Percentiles rank a stretch among this genome's conserved stretches.
phyloP scores from a whole-genome alignment of 805 yeast species.

The Torulaspora microellipsoides region DNA sequence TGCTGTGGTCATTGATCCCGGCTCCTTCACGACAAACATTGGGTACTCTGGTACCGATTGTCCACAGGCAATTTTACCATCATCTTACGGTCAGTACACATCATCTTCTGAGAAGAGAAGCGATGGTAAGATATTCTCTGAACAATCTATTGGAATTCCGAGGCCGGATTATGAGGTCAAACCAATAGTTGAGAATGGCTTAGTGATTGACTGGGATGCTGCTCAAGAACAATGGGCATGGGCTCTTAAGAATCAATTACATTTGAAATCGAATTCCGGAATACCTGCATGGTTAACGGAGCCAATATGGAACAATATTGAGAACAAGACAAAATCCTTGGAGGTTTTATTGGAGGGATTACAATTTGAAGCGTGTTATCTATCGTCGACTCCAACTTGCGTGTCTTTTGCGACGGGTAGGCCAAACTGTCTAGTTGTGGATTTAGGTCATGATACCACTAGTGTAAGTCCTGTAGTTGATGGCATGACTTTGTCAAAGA shows the following conservation, averaged over 20 bases:
- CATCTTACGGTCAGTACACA: constrained; percentile 47
- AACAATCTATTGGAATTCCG: constrained; percentile 47
- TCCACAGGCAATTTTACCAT: constrained; percentile 73
- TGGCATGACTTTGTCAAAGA: constrained; percentile 69
- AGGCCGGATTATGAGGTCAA: constrained; percentile 48
- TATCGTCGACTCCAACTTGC: constrained; percentile 82
- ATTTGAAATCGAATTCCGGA: constrained; percentile 39
- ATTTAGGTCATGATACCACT: constrained; percentile 72
- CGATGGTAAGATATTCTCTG: constrained; percentile 32
- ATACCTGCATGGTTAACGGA: constrained; percentile 76
- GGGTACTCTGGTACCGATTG: constrained; percentile 93
- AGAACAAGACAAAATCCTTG: constrained; percentile 62
- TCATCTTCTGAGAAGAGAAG: constrained; percentile 18
- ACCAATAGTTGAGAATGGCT: constrained; percentile 56
- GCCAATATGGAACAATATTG: constrained; percentile 75
- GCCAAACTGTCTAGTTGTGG: constrained; percentile 81
- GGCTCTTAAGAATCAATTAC: constrained; percentile 48
- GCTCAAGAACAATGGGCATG: constrained; percentile 69
- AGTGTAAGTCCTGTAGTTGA: constrained; percentile 81
- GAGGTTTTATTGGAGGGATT: constrained; percentile 67
- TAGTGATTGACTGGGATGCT: constrained; percentile 81
- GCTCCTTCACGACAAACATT: constrained; percentile 73
- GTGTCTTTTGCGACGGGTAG: constrained; percentile 85
- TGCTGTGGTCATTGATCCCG: constrained; percentile 89
- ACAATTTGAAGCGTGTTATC: constrained; percentile 73